Evolutionary conservation across 345 rosid genomes (phyloP), one percentile per base, ranked within the genome.

Genomic region (Combretum micranthum): DNA sequence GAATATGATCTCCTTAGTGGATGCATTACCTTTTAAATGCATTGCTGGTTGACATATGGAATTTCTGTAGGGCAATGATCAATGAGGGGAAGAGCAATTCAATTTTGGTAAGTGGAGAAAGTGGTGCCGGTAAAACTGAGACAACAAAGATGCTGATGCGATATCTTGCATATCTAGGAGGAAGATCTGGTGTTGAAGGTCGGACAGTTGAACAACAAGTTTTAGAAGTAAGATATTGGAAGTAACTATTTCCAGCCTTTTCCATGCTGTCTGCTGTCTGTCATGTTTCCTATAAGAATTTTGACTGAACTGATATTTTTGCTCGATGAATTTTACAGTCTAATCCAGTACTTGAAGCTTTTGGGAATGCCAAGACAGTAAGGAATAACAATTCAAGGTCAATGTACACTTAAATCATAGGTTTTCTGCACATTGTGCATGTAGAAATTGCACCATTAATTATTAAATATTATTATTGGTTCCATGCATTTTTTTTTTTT

Each of bases 71-170:
- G 85, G 97, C 89, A 65, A 93, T 93, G 99, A 79, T 93, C 18
- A 93, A 90, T 49, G 99, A 93, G 71, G 97, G 96, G 57, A 93
- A 90, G 79, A 93, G 97, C 83, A 93, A 93, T 73, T 90, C 99
- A n/a, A 93, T 93, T 78, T 83, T 93, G 56, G 99, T 93, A 45
- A 93, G 99, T 78, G 99, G 99, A 66, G 99, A 93, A 83, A 93
- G 99, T 66, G 99, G 99, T 69, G 99, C 99, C 61, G 99, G 99
- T 71, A 93, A 93, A 75, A 93, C 99, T 19, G 99, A 93, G 92
- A 93, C 99, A 61, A 93, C 99, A 47, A 93, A 93, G 76, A 90
- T 93, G 99, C 99, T 93, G 53, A 93, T 93, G 99, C 84, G 96
- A 12, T 93, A 93, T 75, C 99, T 93, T 80, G 99, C 99, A 71